A percentile compares a stretch with the other conserved stretches of the same genome.
Conservation (phyloP, 768 basidiomycete species). For the Artomyces pyxidatus region DNA sequence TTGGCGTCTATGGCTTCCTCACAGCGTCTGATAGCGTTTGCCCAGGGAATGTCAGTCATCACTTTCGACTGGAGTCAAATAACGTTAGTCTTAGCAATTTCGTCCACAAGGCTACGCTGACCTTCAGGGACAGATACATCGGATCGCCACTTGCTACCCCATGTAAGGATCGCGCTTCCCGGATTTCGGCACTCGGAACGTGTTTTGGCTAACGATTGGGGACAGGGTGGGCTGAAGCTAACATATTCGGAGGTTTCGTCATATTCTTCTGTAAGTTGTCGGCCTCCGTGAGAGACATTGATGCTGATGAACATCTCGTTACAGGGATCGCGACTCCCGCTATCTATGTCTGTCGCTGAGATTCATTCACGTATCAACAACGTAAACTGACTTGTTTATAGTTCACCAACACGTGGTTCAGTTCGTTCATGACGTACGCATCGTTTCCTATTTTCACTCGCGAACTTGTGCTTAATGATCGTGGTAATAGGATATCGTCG, state of each 20-base stretch:
- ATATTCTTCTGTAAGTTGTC: slow-evolving; percentile 59
- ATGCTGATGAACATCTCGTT: neutral
- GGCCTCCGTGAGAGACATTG: neutral
- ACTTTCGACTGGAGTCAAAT: slow-evolving; percentile 92
- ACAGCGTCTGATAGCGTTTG: neutral
- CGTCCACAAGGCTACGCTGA: too few species aligned
- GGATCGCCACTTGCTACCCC: slow-evolving; percentile 37
- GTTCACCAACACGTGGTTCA: slow-evolving; percentile 53
- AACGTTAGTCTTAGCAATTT: slow-evolving; percentile 11
- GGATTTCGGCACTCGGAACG: neutral
- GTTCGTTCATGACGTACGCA: neutral
- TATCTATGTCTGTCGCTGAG: slow-evolving; percentile 42
- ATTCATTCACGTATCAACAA: neutral
- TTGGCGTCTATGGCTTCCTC: neutral
- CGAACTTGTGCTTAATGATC: neutral
- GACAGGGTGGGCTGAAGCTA: slow-evolving; percentile 96
- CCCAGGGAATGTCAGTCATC: slow-evolving; percentile 55
- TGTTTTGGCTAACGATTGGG: slow-evolving; percentile 21
- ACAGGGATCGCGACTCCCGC: slow-evolving; percentile 65
- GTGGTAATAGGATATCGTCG: neutral
- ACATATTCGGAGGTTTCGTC: slow-evolving; percentile 80
- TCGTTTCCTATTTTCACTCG: neutral
- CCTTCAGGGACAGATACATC: slow-evolving; percentile 31
- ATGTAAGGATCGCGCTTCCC: neutral
- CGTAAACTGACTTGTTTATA: slow-evolving; percentile 14